Base-by-base conservation (phyloP, 805 yeast species). In the Saccharomycopsis fermentans region DNA sequence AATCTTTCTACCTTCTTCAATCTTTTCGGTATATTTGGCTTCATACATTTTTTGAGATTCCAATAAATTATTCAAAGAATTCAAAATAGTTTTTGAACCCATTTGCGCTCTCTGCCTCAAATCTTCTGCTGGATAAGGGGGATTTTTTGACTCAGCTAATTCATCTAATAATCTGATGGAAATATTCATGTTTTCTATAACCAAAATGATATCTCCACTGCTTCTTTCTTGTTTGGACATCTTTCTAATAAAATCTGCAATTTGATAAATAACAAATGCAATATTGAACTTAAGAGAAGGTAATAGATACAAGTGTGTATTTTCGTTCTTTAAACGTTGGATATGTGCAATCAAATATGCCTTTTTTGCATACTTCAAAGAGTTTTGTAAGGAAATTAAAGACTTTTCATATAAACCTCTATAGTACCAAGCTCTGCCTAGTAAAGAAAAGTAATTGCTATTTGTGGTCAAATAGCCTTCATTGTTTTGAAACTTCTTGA, bases 401-500 rank as follows among this genome's bases (percentile, higher is more conserved):
- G 80, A 84, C 70, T 80, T 84, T 67, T 88, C 96, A 35, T 76
- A 73, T 43, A 77, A 68, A 11, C 89, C 97, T 68, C 96, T 79
- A 26, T 82, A 77, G 63, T 83, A 83, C 97, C 97, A 91, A 1
- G 94, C 92, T 62, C 91, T 80, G 51, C 96, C 96, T 60, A 92
- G 76, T 63, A 87, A 77, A 17, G 90, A 82, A 63, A 85, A 71
- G 34, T 88, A 76, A 65, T 81, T 82, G 0, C 89, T 72, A 67
- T 86, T 95, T 43, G 80, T 77, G 11, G 56, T 54, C 32, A 58
- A 48, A n/a, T 53, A 39, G 4, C 80, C 80, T 59, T 80, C 80
- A 40, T 84, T 78, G 35, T 51, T 40, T 56, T 64, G 40, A 34
- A 47, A 55, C 37, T 56, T 43, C 12, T 17, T 17, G 19, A 54